A percentile compares a stretch with the other conserved stretches of the same genome.
Evolutionary conservation across 768 basidiomycete genomes (phyloP).

Genomic region (Boletus barrowsii): DNA sequence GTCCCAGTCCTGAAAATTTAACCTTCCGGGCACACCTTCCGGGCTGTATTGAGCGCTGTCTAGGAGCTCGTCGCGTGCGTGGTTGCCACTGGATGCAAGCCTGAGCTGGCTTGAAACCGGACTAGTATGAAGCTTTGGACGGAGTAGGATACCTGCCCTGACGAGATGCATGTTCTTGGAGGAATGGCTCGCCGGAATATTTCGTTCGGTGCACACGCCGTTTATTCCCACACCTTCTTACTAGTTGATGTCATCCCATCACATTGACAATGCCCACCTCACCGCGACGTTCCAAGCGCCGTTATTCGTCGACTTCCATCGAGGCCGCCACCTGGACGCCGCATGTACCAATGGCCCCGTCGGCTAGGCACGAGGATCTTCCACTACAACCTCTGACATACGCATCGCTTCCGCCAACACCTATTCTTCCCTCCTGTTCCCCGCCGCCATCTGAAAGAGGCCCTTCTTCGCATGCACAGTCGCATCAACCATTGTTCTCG

Average conservation of each 20-base stretch:
- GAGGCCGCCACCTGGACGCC: slow-evolving; percentile 23
- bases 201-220: neutral
- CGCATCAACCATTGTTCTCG: slow-evolving; percentile 58
- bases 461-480: slow-evolving; percentile 15
- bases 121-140: slow-evolving; percentile 29
- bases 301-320: slow-evolving; percentile 30
- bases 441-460: slow-evolving; percentile 20
- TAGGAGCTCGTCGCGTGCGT: slow-evolving; percentile 39
- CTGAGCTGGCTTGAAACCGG: slow-evolving; percentile 37
- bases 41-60: slow-evolving; percentile 45
- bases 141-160: slow-evolving; percentile 36
- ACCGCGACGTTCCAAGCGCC: slow-evolving; percentile 32
- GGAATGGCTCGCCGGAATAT: neutral
- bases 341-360: slow-evolving; percentile 8
- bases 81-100: slow-evolving; percentile 41
- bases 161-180: slow-evolving; percentile 29
- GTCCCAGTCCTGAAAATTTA: neutral
- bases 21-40: slow-evolving; percentile 49
- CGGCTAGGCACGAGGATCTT: slow-evolving; percentile 14
- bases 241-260: neutral
- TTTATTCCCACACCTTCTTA: slow-evolving; percentile 17
- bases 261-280: slow-evolving; percentile 33
- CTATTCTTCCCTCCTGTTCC: slow-evolving; percentile 49
- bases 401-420: slow-evolving; percentile 72
- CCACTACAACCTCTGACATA: slow-evolving; percentile 49